Evolutionary conservation across 164 flowering plant species (phyloP).

Genomic region (Stephania japonica): DNA sequence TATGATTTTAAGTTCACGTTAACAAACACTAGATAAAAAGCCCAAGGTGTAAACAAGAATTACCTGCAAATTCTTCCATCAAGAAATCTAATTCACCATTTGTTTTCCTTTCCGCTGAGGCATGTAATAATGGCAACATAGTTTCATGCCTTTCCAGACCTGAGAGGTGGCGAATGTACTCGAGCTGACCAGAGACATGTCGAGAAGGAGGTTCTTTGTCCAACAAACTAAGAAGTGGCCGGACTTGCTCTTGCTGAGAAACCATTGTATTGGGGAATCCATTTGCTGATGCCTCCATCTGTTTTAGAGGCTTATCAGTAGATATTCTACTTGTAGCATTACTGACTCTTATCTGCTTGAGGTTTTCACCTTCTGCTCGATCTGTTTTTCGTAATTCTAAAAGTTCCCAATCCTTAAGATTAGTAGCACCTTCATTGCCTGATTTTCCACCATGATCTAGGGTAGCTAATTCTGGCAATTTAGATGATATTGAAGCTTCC

Average conservation of each 20-base stretch:
- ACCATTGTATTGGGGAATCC: constrained; percentile 35
- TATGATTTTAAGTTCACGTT: neutral
- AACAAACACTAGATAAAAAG: neutral
- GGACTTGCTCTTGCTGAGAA: constrained; percentile 71
- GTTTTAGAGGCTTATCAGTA: constrained; percentile 55
- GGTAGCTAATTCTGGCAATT: constrained; percentile 31
- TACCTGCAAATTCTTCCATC: constrained; percentile 80
- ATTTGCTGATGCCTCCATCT: constrained; percentile 43
- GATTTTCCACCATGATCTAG: constrained; percentile 33
- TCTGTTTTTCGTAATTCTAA: constrained; percentile 50
- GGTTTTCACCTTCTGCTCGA: constrained; percentile 44
- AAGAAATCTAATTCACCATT: constrained; percentile 88
- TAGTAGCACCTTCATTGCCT: constrained; percentile 32
- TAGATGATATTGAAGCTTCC: constrained; percentile 42
- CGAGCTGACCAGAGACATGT: constrained; percentile 90
- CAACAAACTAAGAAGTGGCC: constrained; percentile 92
- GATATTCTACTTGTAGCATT: constrained; percentile 40
- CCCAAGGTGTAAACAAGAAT: too few relatives aligned
- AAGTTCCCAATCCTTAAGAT: constrained; percentile 42
- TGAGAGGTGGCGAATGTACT: constrained; percentile 75
- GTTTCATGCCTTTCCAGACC: constrained; percentile 91
- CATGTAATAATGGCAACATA: constrained; percentile 75
- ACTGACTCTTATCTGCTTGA: constrained; percentile 47
- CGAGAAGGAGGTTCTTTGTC: constrained; percentile 97
- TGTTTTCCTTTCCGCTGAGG: constrained; percentile 68